Percentiles rank a stretch among this genome's conserved stretches.
Conservation (phyloP, 2,329 filamentous ascomycete genomes). For the Beauveria sp. region DNA sequence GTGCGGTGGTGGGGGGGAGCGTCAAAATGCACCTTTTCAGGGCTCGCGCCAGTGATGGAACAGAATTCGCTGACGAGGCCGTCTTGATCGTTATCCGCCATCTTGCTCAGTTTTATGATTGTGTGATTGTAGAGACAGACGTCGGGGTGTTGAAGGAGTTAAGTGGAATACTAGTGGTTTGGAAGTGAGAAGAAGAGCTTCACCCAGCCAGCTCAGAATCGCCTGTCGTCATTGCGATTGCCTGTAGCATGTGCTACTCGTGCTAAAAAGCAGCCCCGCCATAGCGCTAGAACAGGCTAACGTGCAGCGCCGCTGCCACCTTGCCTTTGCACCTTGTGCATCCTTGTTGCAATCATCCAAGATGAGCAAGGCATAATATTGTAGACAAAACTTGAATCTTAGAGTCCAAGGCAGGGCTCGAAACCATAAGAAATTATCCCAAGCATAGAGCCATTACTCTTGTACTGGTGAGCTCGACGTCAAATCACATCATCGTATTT, state of each 20-base stretch:
- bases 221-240: conserved; percentile 6
- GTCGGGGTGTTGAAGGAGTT: neutral
- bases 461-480: too few species aligned
- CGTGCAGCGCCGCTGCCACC: neutral
- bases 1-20: neutral
- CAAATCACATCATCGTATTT: too few species aligned
- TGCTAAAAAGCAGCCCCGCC: neutral
- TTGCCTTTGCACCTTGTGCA: neutral
- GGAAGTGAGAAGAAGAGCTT: conserved; percentile 1
- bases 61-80: conserved; percentile 23
- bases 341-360: neutral
- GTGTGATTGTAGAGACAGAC: neutral
- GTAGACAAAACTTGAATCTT: too few species aligned
- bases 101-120: conserved; percentile 9
- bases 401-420: too few species aligned
- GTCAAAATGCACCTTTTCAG: conserved; percentile 26
- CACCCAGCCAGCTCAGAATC: neutral
- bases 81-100: conserved; percentile 23
- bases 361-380: neutral
- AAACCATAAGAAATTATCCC: too few species aligned
- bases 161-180: neutral
- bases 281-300: neutral
- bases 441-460: too few species aligned
- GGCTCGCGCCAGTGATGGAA: conserved; percentile 20
- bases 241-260: neutral